phyloP scores from a whole-genome alignment of 257 asterid species.

The Lantana camara region DNA sequence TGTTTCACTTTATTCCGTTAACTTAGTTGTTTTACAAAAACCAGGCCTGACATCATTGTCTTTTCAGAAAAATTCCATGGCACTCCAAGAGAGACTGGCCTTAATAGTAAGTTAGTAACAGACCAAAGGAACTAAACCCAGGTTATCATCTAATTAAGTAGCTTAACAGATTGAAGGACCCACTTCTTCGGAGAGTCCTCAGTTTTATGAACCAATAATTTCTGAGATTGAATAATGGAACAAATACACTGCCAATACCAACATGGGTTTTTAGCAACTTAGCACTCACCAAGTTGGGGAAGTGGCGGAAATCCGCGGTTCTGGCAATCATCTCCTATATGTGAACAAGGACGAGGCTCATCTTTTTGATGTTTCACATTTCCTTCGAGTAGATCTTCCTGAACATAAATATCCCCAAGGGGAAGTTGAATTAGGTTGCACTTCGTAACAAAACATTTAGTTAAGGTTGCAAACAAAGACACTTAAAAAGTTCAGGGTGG shows the following conservation, averaged over 20 bases:
- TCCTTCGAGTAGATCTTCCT: neutral
- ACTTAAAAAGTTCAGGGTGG: too few species aligned
- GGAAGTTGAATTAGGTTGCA: too few species aligned
- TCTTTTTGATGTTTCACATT: neutral
- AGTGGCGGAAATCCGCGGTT: neutral
- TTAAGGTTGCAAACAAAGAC: too few species aligned
- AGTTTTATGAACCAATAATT: neutral
- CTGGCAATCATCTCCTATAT: neutral
- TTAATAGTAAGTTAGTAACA: too few species aligned
- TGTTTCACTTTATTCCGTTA: neutral
- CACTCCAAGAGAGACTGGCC: neutral
- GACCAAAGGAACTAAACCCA: too few species aligned
- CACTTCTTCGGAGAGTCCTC: too few species aligned
- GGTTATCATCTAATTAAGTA: too few species aligned
- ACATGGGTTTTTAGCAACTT: neutral
- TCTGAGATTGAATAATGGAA: neutral
- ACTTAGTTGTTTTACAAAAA: neutral
- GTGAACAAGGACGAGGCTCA: neutral
- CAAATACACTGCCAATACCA: neutral
- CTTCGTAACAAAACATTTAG: too few species aligned
- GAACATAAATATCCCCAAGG: neutral
- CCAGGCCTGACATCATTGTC: neutral
- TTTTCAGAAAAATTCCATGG: neutral
- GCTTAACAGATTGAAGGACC: too few species aligned
- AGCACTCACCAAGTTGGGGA: neutral